Percentiles rank a stretch among this genome's conserved stretches.
These are phyloP conservation scores for Inga laurina DNA, from an alignment of 306 rosid species.

Conservation along the genomic window DNA sequence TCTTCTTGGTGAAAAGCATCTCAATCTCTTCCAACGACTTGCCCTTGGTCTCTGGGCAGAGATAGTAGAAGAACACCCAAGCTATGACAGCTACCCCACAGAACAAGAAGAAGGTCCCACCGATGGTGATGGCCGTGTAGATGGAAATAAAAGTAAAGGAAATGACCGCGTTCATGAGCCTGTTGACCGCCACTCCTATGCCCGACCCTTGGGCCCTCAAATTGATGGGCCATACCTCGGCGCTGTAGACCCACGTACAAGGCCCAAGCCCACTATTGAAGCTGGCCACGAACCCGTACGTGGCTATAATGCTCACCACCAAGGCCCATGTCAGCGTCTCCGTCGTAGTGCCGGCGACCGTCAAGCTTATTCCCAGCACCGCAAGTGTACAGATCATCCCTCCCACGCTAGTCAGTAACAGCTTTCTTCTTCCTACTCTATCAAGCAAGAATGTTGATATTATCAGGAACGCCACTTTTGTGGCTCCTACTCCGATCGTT, in stretches of 20 bases:
- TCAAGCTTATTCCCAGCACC: conserved; percentile 58
- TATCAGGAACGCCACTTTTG: conserved; percentile 45
- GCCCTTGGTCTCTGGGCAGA: conserved; percentile 82
- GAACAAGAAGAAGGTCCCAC: conserved; percentile 79
- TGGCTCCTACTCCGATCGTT: conserved; percentile 67
- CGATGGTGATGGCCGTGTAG: conserved; percentile 72
- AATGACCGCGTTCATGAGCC: conserved; percentile 64
- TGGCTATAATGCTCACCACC: conserved; percentile 47
- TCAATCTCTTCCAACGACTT: conserved; percentile 78
- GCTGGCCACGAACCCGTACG: conserved; percentile 59
- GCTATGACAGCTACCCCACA: conserved; percentile 57
- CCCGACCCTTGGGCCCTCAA: conserved; percentile 74
- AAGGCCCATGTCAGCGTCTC: conserved; percentile 54
- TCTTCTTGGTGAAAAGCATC: conserved; percentile 45
- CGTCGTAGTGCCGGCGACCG: conserved; percentile 45
- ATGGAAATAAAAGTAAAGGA: conserved; percentile 68
- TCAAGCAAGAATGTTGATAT: conserved; percentile 61
- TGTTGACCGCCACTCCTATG: conserved; percentile 74
- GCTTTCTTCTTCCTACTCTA: conserved; percentile 54
- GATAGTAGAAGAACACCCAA: conserved; percentile 60
- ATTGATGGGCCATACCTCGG: conserved; percentile 76
- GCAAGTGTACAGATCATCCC: conserved; percentile 56
- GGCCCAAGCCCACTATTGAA: conserved; percentile 79
- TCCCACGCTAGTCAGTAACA: conserved; percentile 48
- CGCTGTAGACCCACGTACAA: conserved; percentile 70